Conservation (phyloP, 495 filamentous ascomycete species). For the Penicillium parvum region DNA sequence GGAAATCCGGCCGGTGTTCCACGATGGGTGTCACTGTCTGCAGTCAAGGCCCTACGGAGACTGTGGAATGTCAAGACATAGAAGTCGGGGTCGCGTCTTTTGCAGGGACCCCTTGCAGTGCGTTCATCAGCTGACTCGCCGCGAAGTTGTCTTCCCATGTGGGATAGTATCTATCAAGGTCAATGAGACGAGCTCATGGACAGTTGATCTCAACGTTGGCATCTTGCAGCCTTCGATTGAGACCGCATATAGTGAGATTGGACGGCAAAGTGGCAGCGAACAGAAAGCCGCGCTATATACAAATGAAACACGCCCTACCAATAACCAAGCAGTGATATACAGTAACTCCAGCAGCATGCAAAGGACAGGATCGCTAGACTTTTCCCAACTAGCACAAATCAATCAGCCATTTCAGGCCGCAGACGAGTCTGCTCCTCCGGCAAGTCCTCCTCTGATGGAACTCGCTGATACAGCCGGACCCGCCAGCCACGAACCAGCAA, state of each 20-base stretch:
- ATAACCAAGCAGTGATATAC: slow-evolving; percentile 3
- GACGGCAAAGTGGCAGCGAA: not conserved
- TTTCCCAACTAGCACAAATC: not conserved
- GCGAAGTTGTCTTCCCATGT: no score
- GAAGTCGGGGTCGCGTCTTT: no score
- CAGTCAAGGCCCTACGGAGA: not conserved
- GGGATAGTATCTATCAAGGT: no score
- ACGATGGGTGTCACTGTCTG: not conserved
- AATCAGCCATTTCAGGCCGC: slow-evolving; percentile 11
- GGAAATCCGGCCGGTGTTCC: no score
- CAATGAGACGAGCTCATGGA: no score
- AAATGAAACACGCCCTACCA: slow-evolving; percentile 6
- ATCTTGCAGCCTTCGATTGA: no score
- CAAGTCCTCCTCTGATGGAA: slow-evolving; percentile 8
- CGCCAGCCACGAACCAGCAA: slow-evolving; percentile 27
- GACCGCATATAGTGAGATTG: no score
- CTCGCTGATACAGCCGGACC: slow-evolving; percentile 23
- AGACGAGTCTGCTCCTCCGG: slow-evolving; percentile 16
- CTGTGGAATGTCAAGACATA: slow-evolving; percentile 2
- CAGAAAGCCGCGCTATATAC: not conserved
- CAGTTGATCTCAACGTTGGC: no score
- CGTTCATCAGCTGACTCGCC: no score
- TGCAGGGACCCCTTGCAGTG: no score
- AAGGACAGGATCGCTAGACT: not conserved
- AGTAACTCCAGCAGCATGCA: slow-evolving; percentile 15